Conservation (phyloP, 345 rosid genomes). For the Eucalyptus brandiana region DNA sequence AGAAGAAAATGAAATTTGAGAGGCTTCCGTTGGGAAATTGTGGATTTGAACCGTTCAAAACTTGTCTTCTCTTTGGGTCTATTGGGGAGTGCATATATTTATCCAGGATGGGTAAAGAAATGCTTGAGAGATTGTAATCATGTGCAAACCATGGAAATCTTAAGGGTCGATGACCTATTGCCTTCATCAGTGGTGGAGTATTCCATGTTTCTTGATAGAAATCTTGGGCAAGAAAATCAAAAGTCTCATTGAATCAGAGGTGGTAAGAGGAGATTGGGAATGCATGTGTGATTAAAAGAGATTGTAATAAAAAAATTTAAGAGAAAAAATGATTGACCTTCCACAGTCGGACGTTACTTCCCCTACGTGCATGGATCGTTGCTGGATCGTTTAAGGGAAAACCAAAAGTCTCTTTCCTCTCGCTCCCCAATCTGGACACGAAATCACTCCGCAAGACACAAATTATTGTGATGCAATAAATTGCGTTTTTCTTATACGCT, state of each 20-base stretch:
- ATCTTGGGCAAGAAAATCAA: background rate
- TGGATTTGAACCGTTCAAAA: background rate
- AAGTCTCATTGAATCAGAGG: background rate
- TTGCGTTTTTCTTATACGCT: background rate
- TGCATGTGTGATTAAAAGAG: background rate
- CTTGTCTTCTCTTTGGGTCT: background rate
- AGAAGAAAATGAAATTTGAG: background rate
- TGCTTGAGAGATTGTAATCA: background rate
- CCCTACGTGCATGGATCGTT: too few relatives aligned
- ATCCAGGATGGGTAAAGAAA: background rate
- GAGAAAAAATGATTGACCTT: background rate
- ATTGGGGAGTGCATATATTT: background rate
- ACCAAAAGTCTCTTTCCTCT: background rate
- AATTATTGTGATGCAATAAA: background rate
- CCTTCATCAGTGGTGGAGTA: background rate
- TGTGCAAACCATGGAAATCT: background rate
- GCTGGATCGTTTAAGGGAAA: too few relatives aligned
- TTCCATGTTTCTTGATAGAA: background rate
- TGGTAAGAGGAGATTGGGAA: background rate
- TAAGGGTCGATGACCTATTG: background rate
- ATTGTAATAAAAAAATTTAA: background rate
- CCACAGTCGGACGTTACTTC: background rate
- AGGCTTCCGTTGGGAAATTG: background rate
- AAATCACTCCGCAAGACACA: background rate
- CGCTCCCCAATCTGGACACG: background rate